Evolutionary conservation across 2,329 filamentous ascomycete species (phyloP).

Genomic region (Tolypocladium capitatum): DNA sequence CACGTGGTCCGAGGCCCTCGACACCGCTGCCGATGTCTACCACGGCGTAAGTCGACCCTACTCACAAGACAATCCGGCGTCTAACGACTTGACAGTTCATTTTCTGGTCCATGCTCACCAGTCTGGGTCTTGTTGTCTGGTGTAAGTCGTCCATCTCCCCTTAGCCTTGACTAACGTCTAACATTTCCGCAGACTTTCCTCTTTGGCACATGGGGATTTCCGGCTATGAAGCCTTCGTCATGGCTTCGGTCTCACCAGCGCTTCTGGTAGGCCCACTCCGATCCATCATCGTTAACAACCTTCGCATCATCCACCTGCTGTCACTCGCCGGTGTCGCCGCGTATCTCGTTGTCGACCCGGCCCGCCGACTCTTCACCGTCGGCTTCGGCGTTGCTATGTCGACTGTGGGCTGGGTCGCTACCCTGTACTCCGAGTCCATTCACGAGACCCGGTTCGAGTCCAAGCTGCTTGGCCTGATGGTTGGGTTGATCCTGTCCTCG

Average conservation of each 20-base stretch:
- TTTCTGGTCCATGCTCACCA: slow-evolving; percentile 92
- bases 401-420: slow-evolving; percentile 73
- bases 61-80: neutral
- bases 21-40: slow-evolving; percentile 80
- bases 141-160: slow-evolving; percentile 44
- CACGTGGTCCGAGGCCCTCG: slow-evolving; percentile 59
- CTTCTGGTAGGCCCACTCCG: slow-evolving; percentile 62
- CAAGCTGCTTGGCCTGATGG: slow-evolving; percentile 64
- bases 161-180: slow-evolving; percentile 2
- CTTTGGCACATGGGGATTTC: slow-evolving; percentile 99
- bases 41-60: slow-evolving; percentile 53
- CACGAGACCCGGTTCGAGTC: slow-evolving; percentile 67
- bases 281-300: slow-evolving; percentile 52
- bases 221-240: slow-evolving; percentile 81
- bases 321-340: slow-evolving; percentile 69
- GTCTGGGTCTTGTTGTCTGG: slow-evolving; percentile 81
- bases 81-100: slow-evolving; percentile 49
- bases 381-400: slow-evolving; percentile 69
- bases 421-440: slow-evolving; percentile 63
- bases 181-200: slow-evolving; percentile 57
- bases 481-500: slow-evolving; percentile 74
- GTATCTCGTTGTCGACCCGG: slow-evolving; percentile 62
- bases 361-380: slow-evolving; percentile 64
- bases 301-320: slow-evolving; percentile 59
- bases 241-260: slow-evolving; percentile 71